Evolutionary conservation across 179 eudicot species (phyloP), one percentile per base, ranked within the genome.

Genomic region (Patellifolia procumbens): DNA sequence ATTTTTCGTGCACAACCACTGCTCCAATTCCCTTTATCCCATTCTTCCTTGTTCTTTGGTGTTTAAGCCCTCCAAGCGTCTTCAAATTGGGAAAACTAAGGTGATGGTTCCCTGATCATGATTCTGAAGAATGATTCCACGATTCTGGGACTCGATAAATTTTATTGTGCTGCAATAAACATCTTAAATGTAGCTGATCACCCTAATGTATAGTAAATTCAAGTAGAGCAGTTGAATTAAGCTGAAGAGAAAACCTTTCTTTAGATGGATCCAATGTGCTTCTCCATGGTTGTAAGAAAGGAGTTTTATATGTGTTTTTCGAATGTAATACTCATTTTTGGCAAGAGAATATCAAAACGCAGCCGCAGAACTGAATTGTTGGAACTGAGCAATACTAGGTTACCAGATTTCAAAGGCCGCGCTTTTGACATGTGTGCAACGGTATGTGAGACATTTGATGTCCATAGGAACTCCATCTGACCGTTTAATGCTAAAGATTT

Each of bases 21-120:
- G 29, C 15, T 32, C 16, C 55, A 24, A 17, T 22, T 26, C 17
- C 35, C 34, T 11, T 29, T 63, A 3, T 5, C 68, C 88, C 90
- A 85, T 79, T 83, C 83, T 29, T 81, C 62, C 28, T 3, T 10
- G 17, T 70, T 17, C 34, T 69, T 79, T 37, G 88, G 90, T n/a
- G 75, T 78, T 72, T 70, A 82, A 78, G 31, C 88, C 86, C 62
- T 28, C 70, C 76, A 75, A 63, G 61, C 74, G 70, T 32, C 35
- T 70, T 62, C 75, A 82, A 19, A 73, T 64, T 42, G 77, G 84
- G 1, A 79, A 72, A 24, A 39, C 20, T 5, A 72, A 5, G 63
- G 63, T 31, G n/a, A 56, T 22, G 48, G 9, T 20, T 17, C 75
- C 64, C 22, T 26, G 64, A 26, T 11, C 64, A 59, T 59, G 13